Base-by-base conservation (phyloP, 371 early-diverging fungal species). In the Apophysomyces sp. region DNA sequence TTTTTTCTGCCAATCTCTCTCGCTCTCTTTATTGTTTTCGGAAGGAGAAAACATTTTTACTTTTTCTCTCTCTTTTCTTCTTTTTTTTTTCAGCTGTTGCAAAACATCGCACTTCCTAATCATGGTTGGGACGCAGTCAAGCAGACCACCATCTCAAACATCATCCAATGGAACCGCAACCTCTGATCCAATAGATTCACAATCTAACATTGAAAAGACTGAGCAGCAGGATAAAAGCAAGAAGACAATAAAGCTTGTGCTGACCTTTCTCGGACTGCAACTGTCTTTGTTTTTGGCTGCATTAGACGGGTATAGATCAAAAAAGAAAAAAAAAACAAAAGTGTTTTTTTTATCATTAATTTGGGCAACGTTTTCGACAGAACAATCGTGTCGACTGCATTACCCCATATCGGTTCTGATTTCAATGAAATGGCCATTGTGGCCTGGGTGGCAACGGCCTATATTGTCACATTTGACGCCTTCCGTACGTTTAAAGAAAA, bases 311-410 rank as follows among this genome's bases (percentile, higher is more conserved):
- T 77, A 75, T 21, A 21, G 21, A 44, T 16, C n/a, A 21, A 40
- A 18, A 18, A 21, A 4, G 21, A 44, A 21, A 44, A 4, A 18
- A 7, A 21, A 44, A 7, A 7, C 2, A 21, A 44, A 15, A 44
- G 21, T 13, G 2, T n/a, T n/a, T n/a, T n/a, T n/a, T n/a, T n/a
- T n/a, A n/a, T n/a, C n/a, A n/a, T n/a, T n/a, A n/a, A n/a, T n/a
- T n/a, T 34, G 8, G 8, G 5, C 34, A 34, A 34, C 13, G 34
- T 34, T 44, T 44, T 27, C 16, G 28, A 37, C 16, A 86, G 85
- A 66, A 91, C 91, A 0, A 90, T 94, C 54, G 88, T 93, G 28
- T 75, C 90, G 8, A 90, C 88, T 0, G 90, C 92, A 36, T 65
- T 92, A 37, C 89, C 91, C 0, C 72, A 72, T 5, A 89, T 92